These are phyloP conservation scores for Wickerhamiella musiphila DNA, from an alignment of 805 yeast species.

Conservation along the genomic window DNA sequence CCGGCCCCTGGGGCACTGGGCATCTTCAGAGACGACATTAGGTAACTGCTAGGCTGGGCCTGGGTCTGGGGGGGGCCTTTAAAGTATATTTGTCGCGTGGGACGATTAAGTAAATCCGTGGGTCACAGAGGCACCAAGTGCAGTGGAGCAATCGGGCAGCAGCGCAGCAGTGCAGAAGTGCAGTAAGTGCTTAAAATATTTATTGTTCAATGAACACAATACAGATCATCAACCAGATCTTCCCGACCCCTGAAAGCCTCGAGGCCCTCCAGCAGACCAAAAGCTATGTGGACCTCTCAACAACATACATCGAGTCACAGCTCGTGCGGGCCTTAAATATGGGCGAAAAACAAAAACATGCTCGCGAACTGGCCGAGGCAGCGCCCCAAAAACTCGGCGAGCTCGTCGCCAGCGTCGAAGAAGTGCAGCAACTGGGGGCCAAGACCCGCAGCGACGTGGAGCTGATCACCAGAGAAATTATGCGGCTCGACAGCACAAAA, in stretches of 20 bases:
- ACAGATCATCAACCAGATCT: constrained; percentile 32
- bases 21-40: constrained; percentile 64
- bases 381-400: constrained; percentile 20
- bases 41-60: no score
- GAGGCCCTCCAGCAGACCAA: constrained; percentile 34
- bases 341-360: constrained; percentile 19
- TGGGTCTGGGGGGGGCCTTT: no score
- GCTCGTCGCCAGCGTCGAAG: constrained; percentile 13
- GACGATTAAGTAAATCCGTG: no score
- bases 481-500: constrained; percentile 64
- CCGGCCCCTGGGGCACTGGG: constrained; percentile 91
- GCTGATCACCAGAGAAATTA: constrained; percentile 57
- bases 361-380: constrained; percentile 12
- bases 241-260: constrained; percentile 34
- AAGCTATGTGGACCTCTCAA: constrained; percentile 33
- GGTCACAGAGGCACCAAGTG: no score
- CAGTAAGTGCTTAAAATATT: not conserved
- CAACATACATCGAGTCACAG: constrained; percentile 29
- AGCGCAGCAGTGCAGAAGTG: not conserved
- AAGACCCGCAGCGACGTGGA: constrained; percentile 11
- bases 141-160: not conserved
- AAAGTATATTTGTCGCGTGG: no score
- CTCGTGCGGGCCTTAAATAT: constrained; percentile 26
- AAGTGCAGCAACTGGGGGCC: constrained; percentile 10
- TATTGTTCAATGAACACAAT: constrained; percentile 26